phyloP scores from a whole-genome alignment of 2,329 filamentous ascomycete genomes.

The Pyrenophora seminiperda region DNA sequence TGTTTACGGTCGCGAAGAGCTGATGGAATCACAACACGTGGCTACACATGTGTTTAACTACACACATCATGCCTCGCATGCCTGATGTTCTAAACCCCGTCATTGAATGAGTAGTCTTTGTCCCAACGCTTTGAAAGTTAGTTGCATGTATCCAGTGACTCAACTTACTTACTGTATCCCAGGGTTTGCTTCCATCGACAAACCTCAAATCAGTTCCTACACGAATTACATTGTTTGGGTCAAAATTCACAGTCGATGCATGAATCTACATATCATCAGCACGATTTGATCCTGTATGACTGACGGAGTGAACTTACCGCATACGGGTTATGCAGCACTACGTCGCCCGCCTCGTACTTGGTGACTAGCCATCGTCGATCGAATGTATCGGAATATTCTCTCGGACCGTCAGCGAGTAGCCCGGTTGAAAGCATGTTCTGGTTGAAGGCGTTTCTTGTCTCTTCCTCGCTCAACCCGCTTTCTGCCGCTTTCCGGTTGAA shows the following conservation, averaged over 20 bases:
- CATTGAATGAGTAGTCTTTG: conserved; percentile 39
- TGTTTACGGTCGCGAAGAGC: no score
- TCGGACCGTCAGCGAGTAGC: conserved; percentile 58
- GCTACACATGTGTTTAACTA: no score
- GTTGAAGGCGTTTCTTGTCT: conserved; percentile 55
- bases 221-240: conserved; percentile 58
- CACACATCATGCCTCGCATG: no score
- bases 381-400: conserved; percentile 51
- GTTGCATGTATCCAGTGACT: background rate
- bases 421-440: conserved; percentile 64
- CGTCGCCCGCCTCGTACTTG: conserved; percentile 60
- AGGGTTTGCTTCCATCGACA: conserved; percentile 58
- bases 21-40: no score
- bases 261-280: conserved; percentile 55
- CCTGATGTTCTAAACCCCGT: conserved; percentile 24
- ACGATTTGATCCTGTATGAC: no score
- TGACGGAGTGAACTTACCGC: conserved; percentile 18
- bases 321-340: conserved; percentile 48
- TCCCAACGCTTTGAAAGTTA: conserved; percentile 37
- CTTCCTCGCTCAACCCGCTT: conserved; percentile 58
- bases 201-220: conserved; percentile 63
- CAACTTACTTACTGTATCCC: conserved; percentile 52
- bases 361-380: conserved; percentile 58
- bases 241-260: conserved; percentile 62
- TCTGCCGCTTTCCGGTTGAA: conserved; percentile 57